Base-by-base conservation (phyloP, 208 protist genomes). In the Trypanosoma conorhini region DNA sequence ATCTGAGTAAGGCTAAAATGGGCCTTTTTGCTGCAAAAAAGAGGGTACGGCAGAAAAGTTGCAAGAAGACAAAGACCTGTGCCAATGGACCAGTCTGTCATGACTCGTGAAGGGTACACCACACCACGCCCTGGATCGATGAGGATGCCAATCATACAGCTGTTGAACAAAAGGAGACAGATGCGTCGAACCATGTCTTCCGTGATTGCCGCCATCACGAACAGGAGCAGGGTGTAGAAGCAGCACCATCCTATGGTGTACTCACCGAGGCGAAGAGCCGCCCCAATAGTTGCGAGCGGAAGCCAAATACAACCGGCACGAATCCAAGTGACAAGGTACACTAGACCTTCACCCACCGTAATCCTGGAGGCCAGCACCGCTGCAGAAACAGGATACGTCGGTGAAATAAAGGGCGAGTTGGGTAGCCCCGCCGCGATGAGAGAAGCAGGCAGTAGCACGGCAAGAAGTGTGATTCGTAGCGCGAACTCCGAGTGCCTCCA, bases 161-260 rank as follows among this genome's bases (percentile, higher is more conserved):
- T 89, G 76, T 96, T 96, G 77, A 94, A 94, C 5, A 96, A 77
- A n/a, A 94, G 84, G n/a, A 96, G 80, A 67, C 76, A 88, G 58
- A 94, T 89, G 26, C 91, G 86, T 5, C 87, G 82, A 51, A 76
- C 78, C 61, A 90, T 88, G 33, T 69, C 74, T 26, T 94, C 87
- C 28, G 88, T 94, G 58, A 91, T 83, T n/a, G 72, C 40, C 24
- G 87, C 91, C 75, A 94, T 91, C 71, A 96, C 64, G 72, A 96
- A 90, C 28, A 96, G 73, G 22, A 87, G 71, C 12, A 77, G 50
- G 0, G 86, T 87, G 79, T 96, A 96, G 76, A 88, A 92, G 40
- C 91, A 54, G 58, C 78, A 92, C 87, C 88, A 94, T 33, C 46
- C 78, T 5, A 59, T 70, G 13, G 92, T 85, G 86, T 88, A 70